Conservation (phyloP, 768 basidiomycete genomes). For the Leccinum olivaceopallidum region DNA sequence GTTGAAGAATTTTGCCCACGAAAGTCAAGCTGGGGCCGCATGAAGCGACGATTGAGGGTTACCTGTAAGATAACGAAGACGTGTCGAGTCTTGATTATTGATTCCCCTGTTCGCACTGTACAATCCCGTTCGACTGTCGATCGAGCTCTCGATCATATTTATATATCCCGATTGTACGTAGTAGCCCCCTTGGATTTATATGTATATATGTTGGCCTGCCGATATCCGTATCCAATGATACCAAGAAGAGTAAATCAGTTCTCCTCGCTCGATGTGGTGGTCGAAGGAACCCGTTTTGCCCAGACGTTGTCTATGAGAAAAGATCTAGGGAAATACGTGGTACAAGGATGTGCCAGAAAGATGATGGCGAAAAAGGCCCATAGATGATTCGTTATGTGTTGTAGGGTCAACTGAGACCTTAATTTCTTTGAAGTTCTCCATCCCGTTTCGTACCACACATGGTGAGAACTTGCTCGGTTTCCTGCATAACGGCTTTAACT, state of each 20-base stretch:
- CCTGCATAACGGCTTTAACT: slow-evolving; percentile 45
- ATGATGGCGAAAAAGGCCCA: neutral
- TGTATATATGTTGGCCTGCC: neutral
- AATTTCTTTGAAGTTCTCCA: slow-evolving; percentile 17
- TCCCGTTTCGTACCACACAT: slow-evolving; percentile 48
- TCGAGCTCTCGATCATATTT: neutral
- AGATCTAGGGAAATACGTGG: neutral
- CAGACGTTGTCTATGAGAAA: neutral
- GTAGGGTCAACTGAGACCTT: neutral
- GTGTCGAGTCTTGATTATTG: neutral
- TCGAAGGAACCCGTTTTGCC: neutral
- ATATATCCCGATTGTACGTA: neutral
- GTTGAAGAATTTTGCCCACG: slow-evolving; percentile 26
- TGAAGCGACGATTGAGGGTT: neutral
- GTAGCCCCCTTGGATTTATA: neutral
- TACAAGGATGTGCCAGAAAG: neutral
- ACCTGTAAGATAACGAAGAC: neutral
- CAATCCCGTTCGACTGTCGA: neutral
- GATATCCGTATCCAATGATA: neutral
- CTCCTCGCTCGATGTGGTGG: neutral
- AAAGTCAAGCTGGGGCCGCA: slow-evolving; percentile 23
- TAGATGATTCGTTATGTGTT: neutral
- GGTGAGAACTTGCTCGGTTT: slow-evolving; percentile 44
- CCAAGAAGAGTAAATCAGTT: neutral
- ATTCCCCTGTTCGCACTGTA: neutral